Conservation (phyloP, 2,329 filamentous ascomycete species). For the Aaosphaeria arxii region DNA sequence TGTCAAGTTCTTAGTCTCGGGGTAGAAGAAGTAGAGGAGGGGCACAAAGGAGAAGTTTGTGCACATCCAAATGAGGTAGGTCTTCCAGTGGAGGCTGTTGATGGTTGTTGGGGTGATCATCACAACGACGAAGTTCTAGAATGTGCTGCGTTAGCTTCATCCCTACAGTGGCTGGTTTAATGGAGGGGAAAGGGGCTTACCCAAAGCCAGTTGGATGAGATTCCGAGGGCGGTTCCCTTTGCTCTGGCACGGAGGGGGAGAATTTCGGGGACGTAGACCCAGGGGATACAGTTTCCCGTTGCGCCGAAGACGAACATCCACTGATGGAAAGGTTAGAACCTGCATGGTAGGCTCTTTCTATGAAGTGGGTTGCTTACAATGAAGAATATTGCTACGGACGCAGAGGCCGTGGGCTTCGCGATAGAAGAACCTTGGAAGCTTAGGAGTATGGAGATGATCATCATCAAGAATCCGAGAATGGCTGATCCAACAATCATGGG, state of each 20-base stretch:
- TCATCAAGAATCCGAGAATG: conserved; percentile 35
- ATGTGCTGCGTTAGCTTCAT: conserved; percentile 40
- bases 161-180: conserved; percentile 45
- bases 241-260: conserved; percentile 50
- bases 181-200: conserved; percentile 48
- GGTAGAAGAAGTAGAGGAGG: conserved; percentile 41
- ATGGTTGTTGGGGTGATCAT: conserved; percentile 46
- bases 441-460: conserved; percentile 37
- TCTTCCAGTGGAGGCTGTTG: conserved; percentile 38
- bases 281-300: conserved; percentile 44
- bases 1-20: conserved; percentile 11
- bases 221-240: conserved; percentile 49
- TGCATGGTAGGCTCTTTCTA: conserved; percentile 37
- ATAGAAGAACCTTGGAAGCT: conserved; percentile 6
- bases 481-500: conserved; percentile 33
- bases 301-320: conserved; percentile 45
- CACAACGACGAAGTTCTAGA: conserved; percentile 40
- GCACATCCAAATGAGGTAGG: conserved; percentile 46
- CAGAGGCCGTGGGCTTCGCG: conserved; percentile 40
- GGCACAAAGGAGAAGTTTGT: conserved; percentile 40
- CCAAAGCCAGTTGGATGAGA: conserved; percentile 52
- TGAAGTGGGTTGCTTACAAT: conserved; percentile 42
- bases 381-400: conserved; percentile 42
- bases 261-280: conserved; percentile 51
- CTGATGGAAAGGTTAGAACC: conserved; percentile 43